Conservation (phyloP, 495 filamentous ascomycete genomes). For the Niebla homalea region DNA sequence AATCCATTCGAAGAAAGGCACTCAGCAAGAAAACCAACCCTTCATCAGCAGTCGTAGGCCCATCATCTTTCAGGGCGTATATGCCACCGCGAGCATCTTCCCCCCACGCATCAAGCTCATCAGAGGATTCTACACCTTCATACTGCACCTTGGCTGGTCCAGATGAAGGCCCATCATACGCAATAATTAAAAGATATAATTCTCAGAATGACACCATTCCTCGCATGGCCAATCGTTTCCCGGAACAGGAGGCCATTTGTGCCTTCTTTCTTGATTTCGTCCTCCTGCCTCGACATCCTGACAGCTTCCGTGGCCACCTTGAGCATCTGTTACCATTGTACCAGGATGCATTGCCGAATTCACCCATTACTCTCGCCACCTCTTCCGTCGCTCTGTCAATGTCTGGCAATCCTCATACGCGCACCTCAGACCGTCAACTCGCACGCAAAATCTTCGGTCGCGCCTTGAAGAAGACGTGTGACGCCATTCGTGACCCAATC, state of each 20-base stretch:
- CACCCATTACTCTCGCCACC: conserved; percentile 41
- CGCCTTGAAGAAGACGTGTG: conserved; percentile 40
- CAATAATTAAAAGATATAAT: neutral
- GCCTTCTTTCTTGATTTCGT: conserved; percentile 45
- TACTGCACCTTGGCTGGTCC: conserved; percentile 1
- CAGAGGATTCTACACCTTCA: neutral
- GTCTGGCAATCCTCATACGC: conserved; percentile 29
- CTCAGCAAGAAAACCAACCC: conserved; percentile 8
- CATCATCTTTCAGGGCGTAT: conserved; percentile 22
- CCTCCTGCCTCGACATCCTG: conserved; percentile 31
- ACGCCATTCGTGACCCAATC: conserved; percentile 36
- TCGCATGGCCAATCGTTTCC: conserved; percentile 12
- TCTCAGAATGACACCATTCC: neutral
- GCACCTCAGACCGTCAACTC: conserved; percentile 27
- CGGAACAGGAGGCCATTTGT: conserved; percentile 37
- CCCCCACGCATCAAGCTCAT: conserved; percentile 2
- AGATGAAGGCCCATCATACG: neutral
- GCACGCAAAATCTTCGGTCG: conserved; percentile 27
- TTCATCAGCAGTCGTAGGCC: conserved; percentile 19
- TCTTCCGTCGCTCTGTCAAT: conserved; percentile 46
- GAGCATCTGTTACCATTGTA: conserved; percentile 44
- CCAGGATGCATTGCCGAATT: conserved; percentile 30
- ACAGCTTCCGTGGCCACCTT: conserved; percentile 33
- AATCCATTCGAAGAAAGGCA: conserved; percentile 41
- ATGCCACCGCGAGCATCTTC: conserved; percentile 1